Evolutionary conservation across 306 rosid species (phyloP), one percentile per base, ranked within the genome.

Genomic region (Senna siamea): DNA sequence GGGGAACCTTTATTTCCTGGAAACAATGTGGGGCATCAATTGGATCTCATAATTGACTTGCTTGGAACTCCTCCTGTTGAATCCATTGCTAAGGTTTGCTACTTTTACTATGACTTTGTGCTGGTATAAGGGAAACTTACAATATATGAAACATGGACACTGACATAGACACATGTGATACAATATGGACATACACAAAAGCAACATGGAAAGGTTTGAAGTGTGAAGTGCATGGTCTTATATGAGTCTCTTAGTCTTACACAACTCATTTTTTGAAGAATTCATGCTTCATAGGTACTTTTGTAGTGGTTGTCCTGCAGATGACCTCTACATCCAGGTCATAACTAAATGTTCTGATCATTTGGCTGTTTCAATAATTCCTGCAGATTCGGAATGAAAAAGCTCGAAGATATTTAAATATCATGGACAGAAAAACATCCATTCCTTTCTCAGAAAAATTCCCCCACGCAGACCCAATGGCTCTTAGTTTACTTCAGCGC

Each of bases 1-100:
- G 86, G 93, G 63, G 81, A 80, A 75, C 90, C 93, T 0, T 66
- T 89, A 74, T 86, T 89, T 80, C 89, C 93, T 28, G 91, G 93
- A 50, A 86, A 81, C 46, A 89, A 81, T 76, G 93, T 76, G 77
- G 89, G 69, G 46, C 87, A 89, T 82, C 85, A 89, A 74, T 73
- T 89, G 84, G 93, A 89, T 64, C 77, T 89, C 70, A 86, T 89
- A 35, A 89, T 90, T 23, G 90, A 89, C 67, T 70, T 89, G 66
- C 86, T 86, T 50, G 93, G 90, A 73, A 86, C 90, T 10, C 90
- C 93, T 69, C 9, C 85, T 53, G 57, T 63, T 12, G 93, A 88
- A 80, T 70, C 86, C 32, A 73, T 89, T 57, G 66, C 84, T 9
- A 78, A 83, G 89, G 90, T 89, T 51, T 78, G 82, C 71, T 18